Evolutionary conservation across 1,284 basidiomycete species (phyloP).

Genomic region (Ustilago trichophora): DNA sequence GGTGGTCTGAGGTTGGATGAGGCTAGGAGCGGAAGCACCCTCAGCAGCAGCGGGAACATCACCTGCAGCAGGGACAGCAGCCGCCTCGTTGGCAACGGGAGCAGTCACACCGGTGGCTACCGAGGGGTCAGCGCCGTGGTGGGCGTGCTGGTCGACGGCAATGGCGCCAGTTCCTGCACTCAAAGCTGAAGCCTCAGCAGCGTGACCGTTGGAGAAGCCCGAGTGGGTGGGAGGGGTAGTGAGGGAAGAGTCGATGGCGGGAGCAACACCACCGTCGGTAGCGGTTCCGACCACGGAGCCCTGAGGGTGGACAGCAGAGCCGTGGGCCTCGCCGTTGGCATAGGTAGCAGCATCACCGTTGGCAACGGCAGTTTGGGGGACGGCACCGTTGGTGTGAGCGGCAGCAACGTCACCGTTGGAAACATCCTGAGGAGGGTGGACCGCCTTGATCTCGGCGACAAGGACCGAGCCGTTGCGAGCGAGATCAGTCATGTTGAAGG

Average conservation of each 20-base stretch:
- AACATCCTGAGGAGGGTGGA: slow-evolving; percentile 17
- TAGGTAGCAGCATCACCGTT: no score
- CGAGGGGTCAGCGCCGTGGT: slow-evolving; percentile 26
- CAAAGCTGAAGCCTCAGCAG: slow-evolving; percentile 24
- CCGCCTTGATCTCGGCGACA: slow-evolving; percentile 50
- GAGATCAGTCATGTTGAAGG: slow-evolving; percentile 37
- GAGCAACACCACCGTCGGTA: slow-evolving; percentile 26
- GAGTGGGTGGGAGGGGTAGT: slow-evolving; percentile 21
- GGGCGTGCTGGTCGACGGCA: no score
- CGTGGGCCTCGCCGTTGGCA: slow-evolving; percentile 9
- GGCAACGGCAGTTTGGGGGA: slow-evolving; percentile 23
- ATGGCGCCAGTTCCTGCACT: slow-evolving; percentile 33
- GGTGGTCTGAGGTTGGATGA: slow-evolving; percentile 25
- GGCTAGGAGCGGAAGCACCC: slow-evolving; percentile 13
- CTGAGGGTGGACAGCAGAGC: slow-evolving; percentile 1
- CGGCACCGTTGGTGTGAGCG: slow-evolving; percentile 4
- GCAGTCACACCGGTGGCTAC: slow-evolving; percentile 25
- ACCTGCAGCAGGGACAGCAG: slow-evolving; percentile 1
- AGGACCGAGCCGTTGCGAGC: slow-evolving; percentile 45
- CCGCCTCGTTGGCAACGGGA: neutral
- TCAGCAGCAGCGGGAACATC: slow-evolving; percentile 12
- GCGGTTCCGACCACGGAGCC: slow-evolving; percentile 7
- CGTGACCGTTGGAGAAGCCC: slow-evolving; percentile 16
- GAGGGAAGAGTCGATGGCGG: slow-evolving; percentile 33
- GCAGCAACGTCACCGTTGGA: slow-evolving; percentile 14